These are phyloP conservation scores for Epichloe sp. DNA, from an alignment of 2,329 filamentous ascomycete genomes.

Conservation along the genomic window DNA sequence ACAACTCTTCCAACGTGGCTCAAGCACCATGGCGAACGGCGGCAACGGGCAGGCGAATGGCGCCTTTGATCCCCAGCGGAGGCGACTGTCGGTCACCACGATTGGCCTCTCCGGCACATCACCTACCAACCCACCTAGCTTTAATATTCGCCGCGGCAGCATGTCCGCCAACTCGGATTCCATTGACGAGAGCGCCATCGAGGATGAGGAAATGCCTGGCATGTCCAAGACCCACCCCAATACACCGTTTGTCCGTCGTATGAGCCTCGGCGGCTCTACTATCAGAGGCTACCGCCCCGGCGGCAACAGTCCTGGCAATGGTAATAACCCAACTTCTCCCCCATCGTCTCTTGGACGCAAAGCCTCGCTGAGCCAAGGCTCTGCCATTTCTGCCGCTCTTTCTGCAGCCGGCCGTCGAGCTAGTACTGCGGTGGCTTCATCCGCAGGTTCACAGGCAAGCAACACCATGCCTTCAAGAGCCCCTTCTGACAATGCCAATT, in stretches of 20 bases:
- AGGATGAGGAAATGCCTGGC: constrained; percentile 49
- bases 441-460: constrained; percentile 42
- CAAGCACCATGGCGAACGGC: constrained; percentile 30
- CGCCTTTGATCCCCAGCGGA: constrained; percentile 44
- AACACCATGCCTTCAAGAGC: constrained; percentile 41
- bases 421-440: constrained; percentile 19
- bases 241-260: constrained; percentile 67
- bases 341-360: constrained; percentile 22
- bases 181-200: constrained; percentile 60
- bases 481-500: constrained; percentile 50
- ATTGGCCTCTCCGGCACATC: constrained; percentile 61
- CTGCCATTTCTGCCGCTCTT: constrained; percentile 21
- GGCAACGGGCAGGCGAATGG: constrained; percentile 24
- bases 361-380: constrained; percentile 15
- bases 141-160: constrained; percentile 49
- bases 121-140: constrained; percentile 40
- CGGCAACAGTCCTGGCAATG: constrained; percentile 46
- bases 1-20: constrained; percentile 45
- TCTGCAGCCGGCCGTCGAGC: constrained; percentile 23
- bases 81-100: constrained; percentile 62
- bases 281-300: constrained; percentile 43
- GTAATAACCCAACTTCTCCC: constrained; percentile 39
- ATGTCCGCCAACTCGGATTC: constrained; percentile 55
- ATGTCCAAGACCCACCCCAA: constrained; percentile 44
- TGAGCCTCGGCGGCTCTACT: constrained; percentile 80